Evolutionary conservation across 768 basidiomycete species (phyloP), one percentile per base, ranked within the genome.

Genomic region (Lentinula raphanica): DNA sequence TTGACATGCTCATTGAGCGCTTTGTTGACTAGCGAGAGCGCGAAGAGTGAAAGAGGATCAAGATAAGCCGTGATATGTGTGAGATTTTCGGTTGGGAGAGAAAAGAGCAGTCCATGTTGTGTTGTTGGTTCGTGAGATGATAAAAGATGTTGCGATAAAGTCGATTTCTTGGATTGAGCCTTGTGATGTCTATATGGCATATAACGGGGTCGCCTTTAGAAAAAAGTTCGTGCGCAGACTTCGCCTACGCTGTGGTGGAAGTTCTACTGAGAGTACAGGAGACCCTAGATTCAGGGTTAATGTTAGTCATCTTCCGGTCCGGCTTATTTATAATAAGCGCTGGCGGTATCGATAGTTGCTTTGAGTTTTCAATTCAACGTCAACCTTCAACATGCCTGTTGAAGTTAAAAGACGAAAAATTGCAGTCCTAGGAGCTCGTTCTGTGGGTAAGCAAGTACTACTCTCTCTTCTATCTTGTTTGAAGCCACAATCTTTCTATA

Each of bases 391-490:
- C 29, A 58, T 58, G 56, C 42, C 56, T 45, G 32, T 21, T n/a
- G 56, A 35, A 35, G n/a, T 38, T 8, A 57, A 57, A 57, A 12
- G 46, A 25, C 27, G 92, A 69, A 94, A 92, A 79, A 93, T 95
- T 64, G 92, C 90, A 49, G 86, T 92, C 56, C 82, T 94, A 25
- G 92, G 92, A 60, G 83, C 90, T 58, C 87, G 93, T 65, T 90
- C 90, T 64, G 93, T 95, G 71, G 93, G 93, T 94, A 64, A 69
- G 87, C 71, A 55, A 39, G 11, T 23, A 45, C 12, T 45, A 19
- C 65, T 49, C 28, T 49, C 60, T 56, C 36, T 53, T 51, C 50
- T 49, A 56, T 59, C 56, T 60, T 32, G 45, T 53, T 53, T n/a
- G n/a, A n/a, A n/a, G n/a, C 38, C 59, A 58, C 29, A 28, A 58